Base-by-base conservation (phyloP, 2,329 filamentous ascomycete genomes). In the Venturiaceae sp. region DNA sequence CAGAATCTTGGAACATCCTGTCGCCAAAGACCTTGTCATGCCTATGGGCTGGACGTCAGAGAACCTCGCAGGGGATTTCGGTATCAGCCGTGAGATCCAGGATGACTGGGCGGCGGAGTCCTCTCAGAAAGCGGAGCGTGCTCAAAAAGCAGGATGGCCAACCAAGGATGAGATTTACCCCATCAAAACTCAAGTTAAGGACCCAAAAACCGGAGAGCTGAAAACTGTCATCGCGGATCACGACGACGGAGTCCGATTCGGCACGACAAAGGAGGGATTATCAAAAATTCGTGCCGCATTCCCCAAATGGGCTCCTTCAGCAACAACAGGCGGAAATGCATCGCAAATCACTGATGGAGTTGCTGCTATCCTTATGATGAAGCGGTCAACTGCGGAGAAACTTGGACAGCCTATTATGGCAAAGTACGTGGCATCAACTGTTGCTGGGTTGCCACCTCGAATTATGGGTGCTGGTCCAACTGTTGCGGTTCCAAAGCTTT, bases 391-490 rank as follows among this genome's bases (percentile, higher is more conserved):
- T 16, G 94, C 94, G 53, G 86, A 96, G 79, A 82, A 83, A 64
- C 86, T 97, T 13, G 90, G 90, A 60, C 92, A 96, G 78, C 82
- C 81, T 59, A 90, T 97, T 74, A 77, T 97, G 28, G 94, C 92
- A 74, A 97, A 96, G 80, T 96, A 87, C 72, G 90, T 96, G 26
- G 80, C 87, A 53, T 88, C 90, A 39, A 87, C 87, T 60, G 80
- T 96, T 55, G 90, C 92, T 53, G 94, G 94, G 65, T 91, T 97
- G 60, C 84, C 89, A 69, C 94, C 94, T 46, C 82, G 96, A 59
- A 86, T 97, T 65, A 97, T 99, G 94, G 94, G 94, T 63, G 80
- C 95, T 64, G 94, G 94, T 1, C 94, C 94, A 55, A 96, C 90
- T 83, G 92, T 92, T 75, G 92, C 94, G 59, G 97, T 99, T 68